Conservation (phyloP, 176 grass and related monocot species). For the Eragrostis curvula region DNA sequence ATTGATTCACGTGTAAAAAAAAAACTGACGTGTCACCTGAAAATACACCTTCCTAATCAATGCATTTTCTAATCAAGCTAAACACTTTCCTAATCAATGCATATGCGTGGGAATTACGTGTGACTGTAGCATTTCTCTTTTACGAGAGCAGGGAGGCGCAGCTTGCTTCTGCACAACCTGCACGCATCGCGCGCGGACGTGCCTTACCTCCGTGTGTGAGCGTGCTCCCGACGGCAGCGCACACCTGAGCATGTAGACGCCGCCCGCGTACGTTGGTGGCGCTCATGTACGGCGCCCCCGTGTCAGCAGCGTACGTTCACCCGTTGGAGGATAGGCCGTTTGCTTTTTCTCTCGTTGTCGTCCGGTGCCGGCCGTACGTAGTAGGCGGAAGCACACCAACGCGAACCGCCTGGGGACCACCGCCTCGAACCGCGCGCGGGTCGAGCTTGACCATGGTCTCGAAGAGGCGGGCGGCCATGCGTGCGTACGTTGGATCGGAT, state of each 20-base stretch:
- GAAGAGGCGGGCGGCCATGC: constrained; percentile 58
- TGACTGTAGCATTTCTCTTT: too few relatives aligned
- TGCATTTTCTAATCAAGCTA: too few relatives aligned
- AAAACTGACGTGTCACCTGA: too few relatives aligned
- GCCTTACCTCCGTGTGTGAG: constrained; percentile 69
- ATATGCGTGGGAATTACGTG: too few relatives aligned
- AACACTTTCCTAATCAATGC: too few relatives aligned
- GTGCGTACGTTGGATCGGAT: constrained; percentile 48
- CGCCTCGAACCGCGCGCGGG: constrained; percentile 67
- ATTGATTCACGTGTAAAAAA: too few relatives aligned
- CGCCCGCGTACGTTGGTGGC: constrained; percentile 52
- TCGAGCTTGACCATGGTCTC: constrained; percentile 57
- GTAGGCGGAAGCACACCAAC: constrained; percentile 66
- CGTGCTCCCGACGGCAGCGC: constrained; percentile 62
- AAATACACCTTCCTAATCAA: too few relatives aligned
- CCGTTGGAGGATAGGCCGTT: too few relatives aligned
- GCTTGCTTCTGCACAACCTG: constrained; percentile 57
- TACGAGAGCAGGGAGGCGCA: constrained; percentile 36
- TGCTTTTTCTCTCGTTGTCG: too few relatives aligned
- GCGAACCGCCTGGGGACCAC: constrained; percentile 54
- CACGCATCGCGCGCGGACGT: constrained; percentile 54
- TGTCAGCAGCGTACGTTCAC: constrained; percentile 58
- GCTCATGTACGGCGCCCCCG: constrained; percentile 61
- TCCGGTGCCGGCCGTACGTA: constrained; percentile 32
- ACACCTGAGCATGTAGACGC: constrained; percentile 66